A percentile compares a stretch with the other conserved stretches of the same genome.
Conservation (phyloP, 352 stramenopile genomes). For the Globisporangium echinulatum region DNA sequence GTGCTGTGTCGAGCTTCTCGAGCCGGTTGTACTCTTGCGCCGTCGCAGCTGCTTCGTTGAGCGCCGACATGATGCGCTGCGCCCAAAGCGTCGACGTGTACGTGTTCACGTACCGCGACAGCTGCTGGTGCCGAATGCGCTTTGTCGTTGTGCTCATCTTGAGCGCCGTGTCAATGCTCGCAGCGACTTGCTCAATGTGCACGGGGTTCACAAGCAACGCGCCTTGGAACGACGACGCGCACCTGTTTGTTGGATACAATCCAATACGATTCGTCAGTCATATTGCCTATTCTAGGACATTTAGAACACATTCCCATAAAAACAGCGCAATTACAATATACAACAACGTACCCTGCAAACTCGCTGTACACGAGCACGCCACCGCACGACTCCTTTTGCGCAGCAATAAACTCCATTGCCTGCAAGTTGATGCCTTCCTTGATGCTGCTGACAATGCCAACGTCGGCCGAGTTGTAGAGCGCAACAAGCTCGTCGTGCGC, state of each 20-base stretch:
- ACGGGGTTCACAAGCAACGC: slow-evolving; percentile 86
- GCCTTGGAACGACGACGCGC: slow-evolving; percentile 83
- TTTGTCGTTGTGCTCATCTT: slow-evolving; percentile 86
- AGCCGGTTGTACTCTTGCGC: slow-evolving; percentile 82
- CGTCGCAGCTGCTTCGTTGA: slow-evolving; percentile 68
- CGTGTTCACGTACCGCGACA: slow-evolving; percentile 84
- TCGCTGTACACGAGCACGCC: slow-evolving; percentile 88
- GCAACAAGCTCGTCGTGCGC: slow-evolving; percentile 85
- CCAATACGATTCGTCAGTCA: slow-evolving; percentile 12
- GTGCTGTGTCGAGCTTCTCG: slow-evolving; percentile 79
- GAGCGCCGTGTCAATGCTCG: slow-evolving; percentile 76
- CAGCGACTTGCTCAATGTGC: slow-evolving; percentile 85
- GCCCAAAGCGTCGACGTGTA: slow-evolving; percentile 87
- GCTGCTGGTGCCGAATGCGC: slow-evolving; percentile 79
- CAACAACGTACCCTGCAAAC: slow-evolving; percentile 62
- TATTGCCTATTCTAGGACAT: not conserved
- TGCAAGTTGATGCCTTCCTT: slow-evolving; percentile 90
- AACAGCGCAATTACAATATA: not conserved
- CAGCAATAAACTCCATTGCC: slow-evolving; percentile 88
- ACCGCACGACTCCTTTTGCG: slow-evolving; percentile 73
- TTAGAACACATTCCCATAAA: not conserved
- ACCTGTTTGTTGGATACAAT: slow-evolving; percentile 26
- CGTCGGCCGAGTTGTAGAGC: slow-evolving; percentile 85
- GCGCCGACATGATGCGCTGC: slow-evolving; percentile 75
- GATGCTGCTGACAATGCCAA: slow-evolving; percentile 85